Evolutionary conservation across 495 filamentous ascomycete genomes (phyloP), one percentile per base, ranked within the genome.

Genomic region (Immersiella caudata): DNA sequence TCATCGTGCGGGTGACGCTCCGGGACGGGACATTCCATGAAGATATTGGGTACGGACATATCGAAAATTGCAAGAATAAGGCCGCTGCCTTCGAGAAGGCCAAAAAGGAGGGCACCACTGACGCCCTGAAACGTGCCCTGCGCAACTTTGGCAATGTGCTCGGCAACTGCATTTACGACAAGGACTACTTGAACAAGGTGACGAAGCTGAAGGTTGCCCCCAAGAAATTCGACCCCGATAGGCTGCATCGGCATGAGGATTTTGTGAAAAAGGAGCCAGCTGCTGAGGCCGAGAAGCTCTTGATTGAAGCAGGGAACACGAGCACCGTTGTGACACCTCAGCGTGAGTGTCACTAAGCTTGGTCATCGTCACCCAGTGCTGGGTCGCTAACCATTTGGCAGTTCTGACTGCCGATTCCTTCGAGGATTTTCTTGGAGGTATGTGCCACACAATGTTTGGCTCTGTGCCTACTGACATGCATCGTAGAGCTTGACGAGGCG

Each of bases 141-240:
- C 86, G 94, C 26, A 97, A 89, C 66, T 99, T 99, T 79, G 95
- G 95, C 52, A 99, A 99, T 73, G 89, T 97, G 16, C 83, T 99
- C 65, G 95, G 95, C 20, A 98, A 98, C 76, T 99, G 95, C 79
- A 87, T 99, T 63, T 97, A 98, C 81, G 95, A 99, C 76, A 97
- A 97, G 73, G 87, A 94, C 55, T 99, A 96, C 76, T 79, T 98
- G 65, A 79, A 85, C 40, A 92, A 92, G 75, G 90, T 97, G 12
- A 89, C 88, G 6, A 96, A 91, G 79, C 79, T 98, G 58, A 97
- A 93, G 80, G 83, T 85, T 26, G 79, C 70, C 21, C 77, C 90
- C 73, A 81, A 84, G 14, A 92, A 84, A 78, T 94, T 91, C 82
- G 87, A 93, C 70, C 83, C 87, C 27, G 85, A 85, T 3, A 88